phyloP scores from a whole-genome alignment of 2,329 filamentous ascomycete species.

The Nannizziopsis barbatae region DNA sequence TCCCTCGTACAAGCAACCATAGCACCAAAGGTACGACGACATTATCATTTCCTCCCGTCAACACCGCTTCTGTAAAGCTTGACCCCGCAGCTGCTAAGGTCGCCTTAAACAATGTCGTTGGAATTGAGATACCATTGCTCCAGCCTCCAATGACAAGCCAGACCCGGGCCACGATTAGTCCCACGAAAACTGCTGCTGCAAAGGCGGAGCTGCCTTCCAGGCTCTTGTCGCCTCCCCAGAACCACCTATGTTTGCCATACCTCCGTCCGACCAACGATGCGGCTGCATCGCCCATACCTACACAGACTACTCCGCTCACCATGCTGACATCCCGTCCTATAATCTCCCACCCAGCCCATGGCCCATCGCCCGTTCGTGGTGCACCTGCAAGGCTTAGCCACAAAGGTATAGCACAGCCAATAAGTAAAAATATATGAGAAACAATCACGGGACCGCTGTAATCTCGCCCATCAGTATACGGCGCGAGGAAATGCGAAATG shows the following conservation, averaged over 20 bases:
- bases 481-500: slow-evolving; percentile 74
- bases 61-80: slow-evolving; percentile 84
- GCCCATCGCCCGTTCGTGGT: slow-evolving; percentile 44
- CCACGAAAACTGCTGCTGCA: slow-evolving; percentile 62
- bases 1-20: slow-evolving; percentile 80
- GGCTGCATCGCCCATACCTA: slow-evolving; percentile 88
- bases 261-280: slow-evolving; percentile 81
- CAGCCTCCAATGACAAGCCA: slow-evolving; percentile 74
- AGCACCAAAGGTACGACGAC: slow-evolving; percentile 88
- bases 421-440: slow-evolving; percentile 87
- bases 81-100: slow-evolving; percentile 63
- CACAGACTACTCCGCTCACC: slow-evolving; percentile 84
- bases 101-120: slow-evolving; percentile 45
- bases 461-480: slow-evolving; percentile 89
- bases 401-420: slow-evolving; percentile 87
- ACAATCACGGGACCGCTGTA: slow-evolving; percentile 89
- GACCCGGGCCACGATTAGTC: slow-evolving; percentile 55
- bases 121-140: slow-evolving; percentile 31
- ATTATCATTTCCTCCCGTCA: slow-evolving; percentile 97
- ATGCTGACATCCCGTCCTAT: slow-evolving; percentile 67
- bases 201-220: slow-evolving; percentile 80
- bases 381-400: slow-evolving; percentile 75
- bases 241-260: slow-evolving; percentile 80
- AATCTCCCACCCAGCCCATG: slow-evolving; percentile 65
- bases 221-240: slow-evolving; percentile 94